phyloP scores from a whole-genome alignment of 2,329 filamentous ascomycete species.

The Botrytis fragariae region DNA sequence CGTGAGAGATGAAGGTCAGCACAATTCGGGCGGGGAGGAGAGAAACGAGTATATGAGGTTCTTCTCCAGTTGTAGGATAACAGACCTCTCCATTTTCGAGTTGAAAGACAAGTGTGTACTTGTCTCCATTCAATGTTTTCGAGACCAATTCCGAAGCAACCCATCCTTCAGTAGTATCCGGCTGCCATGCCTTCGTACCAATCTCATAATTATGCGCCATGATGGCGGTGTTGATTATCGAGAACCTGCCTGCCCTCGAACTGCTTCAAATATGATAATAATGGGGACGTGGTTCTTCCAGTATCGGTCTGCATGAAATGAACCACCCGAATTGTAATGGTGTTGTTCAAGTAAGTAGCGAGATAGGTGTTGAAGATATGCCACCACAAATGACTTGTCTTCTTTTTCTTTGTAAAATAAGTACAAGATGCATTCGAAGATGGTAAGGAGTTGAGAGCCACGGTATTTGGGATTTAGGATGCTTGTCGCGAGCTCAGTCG shows the following conservation, averaged over 20 bases:
- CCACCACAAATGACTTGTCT: constrained; percentile 22
- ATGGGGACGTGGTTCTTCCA: constrained; percentile 27
- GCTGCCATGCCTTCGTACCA: constrained; percentile 97
- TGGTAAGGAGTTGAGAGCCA: constrained; percentile 20
- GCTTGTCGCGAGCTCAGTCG: constrained; percentile 20
- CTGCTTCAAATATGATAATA: constrained; percentile 28
- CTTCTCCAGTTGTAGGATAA: constrained; percentile 25
- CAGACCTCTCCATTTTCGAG: constrained; percentile 89
- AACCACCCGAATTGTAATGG: constrained; percentile 22
- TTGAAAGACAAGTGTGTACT: constrained; percentile 82
- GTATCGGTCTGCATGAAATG: constrained; percentile 30
- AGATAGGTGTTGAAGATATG: constrained; percentile 21
- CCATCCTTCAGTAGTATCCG: constrained; percentile 94
- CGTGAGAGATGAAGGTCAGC: constrained; percentile 28
- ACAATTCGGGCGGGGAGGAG: constrained; percentile 24
- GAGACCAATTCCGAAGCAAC: constrained; percentile 90
- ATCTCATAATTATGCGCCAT: constrained; percentile 97
- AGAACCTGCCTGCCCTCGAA: constrained; percentile 24
- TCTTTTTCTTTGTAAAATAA: constrained; percentile 16
- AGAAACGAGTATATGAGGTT: constrained; percentile 9
- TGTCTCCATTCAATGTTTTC: constrained; percentile 80
- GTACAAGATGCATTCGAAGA: constrained; percentile 19
- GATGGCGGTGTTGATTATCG: constrained; percentile 29
- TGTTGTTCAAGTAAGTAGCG: constrained; percentile 10
- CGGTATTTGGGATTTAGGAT: constrained; percentile 20